Conservation (phyloP, 225 moss, liverwort and hornwort genomes). For the Pleurozium schreberi region DNA sequence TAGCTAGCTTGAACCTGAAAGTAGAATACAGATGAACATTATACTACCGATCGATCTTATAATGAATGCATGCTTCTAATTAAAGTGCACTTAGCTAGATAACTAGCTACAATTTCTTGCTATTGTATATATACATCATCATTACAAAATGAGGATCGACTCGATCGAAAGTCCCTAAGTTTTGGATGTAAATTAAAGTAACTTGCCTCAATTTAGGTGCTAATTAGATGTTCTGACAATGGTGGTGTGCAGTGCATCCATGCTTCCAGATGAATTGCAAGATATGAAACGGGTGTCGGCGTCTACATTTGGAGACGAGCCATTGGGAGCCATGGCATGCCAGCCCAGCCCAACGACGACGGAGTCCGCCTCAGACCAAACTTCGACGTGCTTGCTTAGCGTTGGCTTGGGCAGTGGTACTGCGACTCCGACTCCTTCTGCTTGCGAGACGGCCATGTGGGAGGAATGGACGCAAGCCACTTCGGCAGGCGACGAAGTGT, state of each 20-base stretch:
- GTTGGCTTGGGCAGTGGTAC: not conserved
- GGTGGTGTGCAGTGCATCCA: not conserved
- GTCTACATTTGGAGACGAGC: not conserved
- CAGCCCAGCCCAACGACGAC: not conserved
- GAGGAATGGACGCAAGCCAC: slow-evolving; percentile 43
- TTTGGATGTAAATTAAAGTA: no score
- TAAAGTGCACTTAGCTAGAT: not conserved
- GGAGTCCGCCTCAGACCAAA: not conserved
- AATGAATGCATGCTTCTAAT: not conserved
- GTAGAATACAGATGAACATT: not conserved
- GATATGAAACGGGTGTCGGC: not conserved
- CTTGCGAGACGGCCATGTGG: slow-evolving; percentile 37
- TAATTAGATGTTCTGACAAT: not conserved
- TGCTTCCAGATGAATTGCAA: not conserved
- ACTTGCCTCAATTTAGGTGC: not conserved
- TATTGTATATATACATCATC: not conserved
- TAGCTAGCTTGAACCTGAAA: not conserved
- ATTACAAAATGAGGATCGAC: not conserved
- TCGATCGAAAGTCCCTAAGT: not conserved
- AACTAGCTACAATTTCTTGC: not conserved
- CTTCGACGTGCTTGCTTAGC: not conserved
- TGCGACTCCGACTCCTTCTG: not conserved
- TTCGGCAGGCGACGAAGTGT: slow-evolving; percentile 18
- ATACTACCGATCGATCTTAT: not conserved
- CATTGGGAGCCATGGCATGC: not conserved